Base-by-base conservation (phyloP, 179 eudicot genomes). In the Beta corolliflora region DNA sequence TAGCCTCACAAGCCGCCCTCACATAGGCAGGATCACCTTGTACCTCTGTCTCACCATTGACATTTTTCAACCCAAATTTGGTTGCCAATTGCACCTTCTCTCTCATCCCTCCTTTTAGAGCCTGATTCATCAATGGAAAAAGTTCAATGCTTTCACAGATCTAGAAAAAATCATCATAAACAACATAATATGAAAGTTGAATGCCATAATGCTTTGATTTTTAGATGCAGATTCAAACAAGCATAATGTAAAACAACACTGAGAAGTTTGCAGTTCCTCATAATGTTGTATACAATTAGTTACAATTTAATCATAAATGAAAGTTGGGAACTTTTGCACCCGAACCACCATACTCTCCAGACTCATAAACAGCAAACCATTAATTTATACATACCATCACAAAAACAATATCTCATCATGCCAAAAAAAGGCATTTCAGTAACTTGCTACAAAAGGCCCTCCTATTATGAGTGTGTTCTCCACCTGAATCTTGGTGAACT, bases 21-120 rank as follows among this genome's bases (percentile, higher is more conserved):
- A 86, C 90, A 81, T 88, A 86, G 3, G 85, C 81, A 14, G 90
- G 90, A 41, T 88, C 87, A 5, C 90, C 89, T 16, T 46, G 54
- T 1, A 84, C 72, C 48, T 80, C 81, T 2, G 52, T 23, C 16
- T 80, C 52, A 14, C 80, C 85, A 64, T 81, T 73, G 15, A 36
- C 59, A 16, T 1, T 11, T 7, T 46, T 64, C 9, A 88, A 23
- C 61, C 89, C 91, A 68, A 88, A 88, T 69, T 88, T 88, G 5
- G 86, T 84, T 6, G 88, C 89, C 41, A 88, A 12, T 50, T 84
- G 68, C 75, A 88, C 83, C 54, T 81, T 81, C 14, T 76, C 80
- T 68, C 83, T 76, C 80, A 78, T 75, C 7, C 76, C 83, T 58
- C 79, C 83, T 68, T 81, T 75, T 46, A 81, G 19, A 45, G 83